phyloP scores from a whole-genome alignment of 1,284 basidiomycete species.

The Serendipita sp. region DNA sequence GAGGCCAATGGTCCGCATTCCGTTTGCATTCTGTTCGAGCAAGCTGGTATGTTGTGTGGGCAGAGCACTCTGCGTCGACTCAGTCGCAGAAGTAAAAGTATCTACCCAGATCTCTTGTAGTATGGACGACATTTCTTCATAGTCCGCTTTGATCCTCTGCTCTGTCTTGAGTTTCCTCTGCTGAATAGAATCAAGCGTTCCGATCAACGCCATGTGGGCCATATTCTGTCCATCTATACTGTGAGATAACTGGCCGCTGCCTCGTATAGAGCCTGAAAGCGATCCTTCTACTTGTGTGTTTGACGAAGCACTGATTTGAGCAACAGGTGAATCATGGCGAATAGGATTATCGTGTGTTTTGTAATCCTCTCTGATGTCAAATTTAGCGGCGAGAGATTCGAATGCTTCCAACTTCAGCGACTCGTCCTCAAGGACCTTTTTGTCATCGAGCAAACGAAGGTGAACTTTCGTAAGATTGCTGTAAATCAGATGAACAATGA shows the following conservation, averaged over 20 bases:
- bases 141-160: background rate
- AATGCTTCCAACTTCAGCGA: background rate
- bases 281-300: no score
- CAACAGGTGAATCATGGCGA: background rate
- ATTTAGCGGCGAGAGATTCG: background rate
- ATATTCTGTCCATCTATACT: background rate
- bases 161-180: background rate
- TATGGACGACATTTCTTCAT: constrained; percentile 2
- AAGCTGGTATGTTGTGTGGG: background rate
- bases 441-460: background rate
- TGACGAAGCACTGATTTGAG: no score
- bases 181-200: background rate
- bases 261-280: background rate
- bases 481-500: background rate
- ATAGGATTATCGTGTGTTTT: no score
- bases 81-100: background rate
- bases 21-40: no score
- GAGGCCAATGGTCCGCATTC: background rate
- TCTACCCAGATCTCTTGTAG: background rate
- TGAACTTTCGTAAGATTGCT: background rate
- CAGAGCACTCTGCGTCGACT: background rate
- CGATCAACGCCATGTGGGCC: background rate
- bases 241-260: background rate
- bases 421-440: background rate
- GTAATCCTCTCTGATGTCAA: background rate